Evolutionary conservation across 176 grass and related monocot species (phyloP).

Genomic region (Aegilops speltoides): DNA sequence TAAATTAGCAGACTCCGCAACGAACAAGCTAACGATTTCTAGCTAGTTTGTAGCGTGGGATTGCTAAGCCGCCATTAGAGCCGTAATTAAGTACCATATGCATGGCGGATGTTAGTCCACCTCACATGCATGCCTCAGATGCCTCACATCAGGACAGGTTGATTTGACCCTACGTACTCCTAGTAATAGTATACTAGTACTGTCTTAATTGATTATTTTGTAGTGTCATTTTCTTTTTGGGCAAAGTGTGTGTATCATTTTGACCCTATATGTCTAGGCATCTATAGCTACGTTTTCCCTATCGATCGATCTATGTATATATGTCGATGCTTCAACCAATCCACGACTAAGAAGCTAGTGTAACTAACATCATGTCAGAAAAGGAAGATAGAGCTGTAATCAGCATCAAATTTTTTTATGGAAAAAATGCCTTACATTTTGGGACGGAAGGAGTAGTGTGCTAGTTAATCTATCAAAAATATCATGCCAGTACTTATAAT

Average conservation of each 20-base stretch:
- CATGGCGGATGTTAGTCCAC: not conserved
- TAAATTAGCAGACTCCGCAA: not conserved
- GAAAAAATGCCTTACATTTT: no score
- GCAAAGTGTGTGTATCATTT: not conserved
- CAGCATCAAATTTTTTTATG: not conserved
- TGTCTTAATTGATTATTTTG: not conserved
- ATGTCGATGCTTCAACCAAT: not conserved
- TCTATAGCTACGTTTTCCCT: not conserved
- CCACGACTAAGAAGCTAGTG: not conserved
- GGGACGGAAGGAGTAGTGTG: no score
- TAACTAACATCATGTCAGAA: no score
- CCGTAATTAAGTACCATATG: not conserved
- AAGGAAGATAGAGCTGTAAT: no score
- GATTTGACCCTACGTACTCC: not conserved
- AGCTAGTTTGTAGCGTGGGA: not conserved
- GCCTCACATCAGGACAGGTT: not conserved
- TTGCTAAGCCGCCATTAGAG: not conserved
- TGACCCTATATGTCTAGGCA: not conserved
- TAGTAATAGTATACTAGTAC: not conserved
- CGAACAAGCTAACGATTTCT: slow-evolving; percentile 1
- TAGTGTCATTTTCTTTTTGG: not conserved
- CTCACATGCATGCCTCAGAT: slow-evolving; percentile 4
- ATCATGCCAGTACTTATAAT: not conserved
- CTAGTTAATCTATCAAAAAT: no score
- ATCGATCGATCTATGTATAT: not conserved